Conservation (phyloP, 345 rosid genomes). For the Zanthoxylum bungeanum region DNA sequence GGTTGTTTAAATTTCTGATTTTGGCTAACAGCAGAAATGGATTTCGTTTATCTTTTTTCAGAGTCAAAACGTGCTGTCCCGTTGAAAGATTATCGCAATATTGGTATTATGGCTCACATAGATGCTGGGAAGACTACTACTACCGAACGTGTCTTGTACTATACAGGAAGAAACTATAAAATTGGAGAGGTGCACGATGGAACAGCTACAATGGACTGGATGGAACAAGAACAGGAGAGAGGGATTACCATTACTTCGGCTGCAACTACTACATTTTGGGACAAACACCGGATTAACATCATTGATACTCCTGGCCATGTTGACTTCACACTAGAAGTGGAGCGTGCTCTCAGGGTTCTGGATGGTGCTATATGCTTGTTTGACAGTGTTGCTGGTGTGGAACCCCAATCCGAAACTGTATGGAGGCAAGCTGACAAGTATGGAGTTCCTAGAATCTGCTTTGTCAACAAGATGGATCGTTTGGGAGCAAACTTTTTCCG, state of each 20-base stretch:
- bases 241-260: conserved; percentile 98
- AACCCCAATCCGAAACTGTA: conserved; percentile 98
- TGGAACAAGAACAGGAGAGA: conserved; percentile 99
- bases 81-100: conserved; percentile 80
- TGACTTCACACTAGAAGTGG: conserved; percentile 95
- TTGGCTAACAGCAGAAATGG: conserved; percentile 6
- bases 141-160: conserved; percentile 79
- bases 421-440: conserved; percentile 99
- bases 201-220: conserved; percentile 99
- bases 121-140: conserved; percentile 99
- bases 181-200: conserved; percentile 98
- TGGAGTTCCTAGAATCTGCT: conserved; percentile 97
- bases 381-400: conserved; percentile 99
- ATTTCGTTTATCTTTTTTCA: conserved; percentile 20
- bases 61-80: conserved; percentile 70
- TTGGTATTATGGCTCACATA: conserved; percentile 99
- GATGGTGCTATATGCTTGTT: conserved; percentile 97
- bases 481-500: conserved; percentile 94
- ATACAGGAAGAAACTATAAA: conserved; percentile 95
- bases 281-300: conserved; percentile 87
- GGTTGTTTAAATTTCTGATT: conserved; percentile 2
- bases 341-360: conserved; percentile 90
- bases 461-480: conserved; percentile 96
- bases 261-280: conserved; percentile 92
- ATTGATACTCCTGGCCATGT: conserved; percentile 98